These are phyloP conservation scores for Tylopilus sp. DNA, from an alignment of 1,284 basidiomycete genomes.

Conservation along the genomic window DNA sequence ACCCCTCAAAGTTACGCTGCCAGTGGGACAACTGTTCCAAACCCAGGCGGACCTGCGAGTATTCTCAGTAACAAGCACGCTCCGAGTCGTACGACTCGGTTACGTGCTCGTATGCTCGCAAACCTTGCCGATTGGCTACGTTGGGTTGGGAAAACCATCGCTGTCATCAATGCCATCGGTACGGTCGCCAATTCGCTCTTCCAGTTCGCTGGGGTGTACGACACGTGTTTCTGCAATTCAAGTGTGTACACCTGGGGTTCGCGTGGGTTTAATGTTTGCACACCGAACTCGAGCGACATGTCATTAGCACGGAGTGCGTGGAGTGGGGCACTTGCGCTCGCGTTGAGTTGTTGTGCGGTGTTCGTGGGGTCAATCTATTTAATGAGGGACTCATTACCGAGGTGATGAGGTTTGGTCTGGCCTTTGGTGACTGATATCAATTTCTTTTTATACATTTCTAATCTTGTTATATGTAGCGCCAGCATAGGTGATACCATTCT, in stretches of 20 bases:
- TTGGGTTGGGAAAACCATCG: constrained; percentile 14
- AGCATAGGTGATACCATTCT: too few relatives aligned
- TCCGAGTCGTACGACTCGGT: neutral
- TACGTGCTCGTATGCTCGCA: neutral
- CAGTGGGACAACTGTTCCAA: too few relatives aligned
- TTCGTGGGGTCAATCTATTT: neutral
- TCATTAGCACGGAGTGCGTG: neutral
- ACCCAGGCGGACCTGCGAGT: neutral
- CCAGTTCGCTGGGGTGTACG: constrained; percentile 15
- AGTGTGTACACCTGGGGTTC: neutral
- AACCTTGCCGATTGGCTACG: constrained; percentile 7
- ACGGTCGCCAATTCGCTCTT: constrained; percentile 10
- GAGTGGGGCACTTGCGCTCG: neutral
- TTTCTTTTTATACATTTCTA: too few relatives aligned
- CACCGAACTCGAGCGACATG: neutral
- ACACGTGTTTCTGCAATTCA: constrained; percentile 19
- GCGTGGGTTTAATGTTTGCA: neutral
- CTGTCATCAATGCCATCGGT: constrained; percentile 14
- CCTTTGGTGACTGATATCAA: too few relatives aligned
- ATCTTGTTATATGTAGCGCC: too few relatives aligned
- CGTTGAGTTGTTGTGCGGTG: neutral
- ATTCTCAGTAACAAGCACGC: neutral
- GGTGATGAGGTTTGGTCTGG: neutral
- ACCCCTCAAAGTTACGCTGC: neutral
- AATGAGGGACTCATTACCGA: neutral